These are phyloP conservation scores for Plasmodium falciparum DNA, from an alignment of 169 alveolate species.

Conservation along the genomic window DNA sequence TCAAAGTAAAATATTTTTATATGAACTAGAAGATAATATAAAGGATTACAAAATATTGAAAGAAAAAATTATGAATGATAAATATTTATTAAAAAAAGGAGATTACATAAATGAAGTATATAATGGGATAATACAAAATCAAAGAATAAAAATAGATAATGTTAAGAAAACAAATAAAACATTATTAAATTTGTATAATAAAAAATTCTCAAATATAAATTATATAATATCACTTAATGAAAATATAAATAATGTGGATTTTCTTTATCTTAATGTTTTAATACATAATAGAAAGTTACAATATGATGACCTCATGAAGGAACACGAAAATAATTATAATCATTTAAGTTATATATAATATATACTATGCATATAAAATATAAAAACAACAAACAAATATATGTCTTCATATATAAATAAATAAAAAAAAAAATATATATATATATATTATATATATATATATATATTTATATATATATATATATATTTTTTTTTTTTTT, in stretches of 20 bases:
- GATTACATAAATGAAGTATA: slow-evolving; percentile 23
- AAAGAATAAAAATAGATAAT: slow-evolving; percentile 24
- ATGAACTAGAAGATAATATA: slow-evolving; percentile 52
- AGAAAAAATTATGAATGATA: slow-evolving; percentile 56
- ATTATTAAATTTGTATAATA: slow-evolving; percentile 36
- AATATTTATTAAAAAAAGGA: slow-evolving; percentile 24
- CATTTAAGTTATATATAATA: slow-evolving; percentile 15
- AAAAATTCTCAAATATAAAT: slow-evolving; percentile 25
- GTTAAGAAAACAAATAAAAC: slow-evolving; percentile 47
- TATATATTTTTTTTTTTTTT: neutral
- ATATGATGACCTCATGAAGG: slow-evolving; percentile 41
- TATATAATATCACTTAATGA: slow-evolving; percentile 40
- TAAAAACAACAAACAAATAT: no score
- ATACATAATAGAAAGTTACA: slow-evolving; percentile 35
- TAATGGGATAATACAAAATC: slow-evolving; percentile 25
- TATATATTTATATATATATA: neutral
- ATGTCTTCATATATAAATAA: neutral
- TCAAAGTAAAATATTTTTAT: slow-evolving; percentile 64
- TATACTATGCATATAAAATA: neutral
- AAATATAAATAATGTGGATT: slow-evolving; percentile 49
- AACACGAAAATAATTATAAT: slow-evolving; percentile 38
- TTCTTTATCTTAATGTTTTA: slow-evolving; percentile 38
- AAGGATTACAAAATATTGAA: slow-evolving; percentile 28
- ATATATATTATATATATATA: neutral
- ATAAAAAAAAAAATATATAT: neutral